Conservation (phyloP, 179 eudicot genomes). For the Spinacia oleracea region DNA sequence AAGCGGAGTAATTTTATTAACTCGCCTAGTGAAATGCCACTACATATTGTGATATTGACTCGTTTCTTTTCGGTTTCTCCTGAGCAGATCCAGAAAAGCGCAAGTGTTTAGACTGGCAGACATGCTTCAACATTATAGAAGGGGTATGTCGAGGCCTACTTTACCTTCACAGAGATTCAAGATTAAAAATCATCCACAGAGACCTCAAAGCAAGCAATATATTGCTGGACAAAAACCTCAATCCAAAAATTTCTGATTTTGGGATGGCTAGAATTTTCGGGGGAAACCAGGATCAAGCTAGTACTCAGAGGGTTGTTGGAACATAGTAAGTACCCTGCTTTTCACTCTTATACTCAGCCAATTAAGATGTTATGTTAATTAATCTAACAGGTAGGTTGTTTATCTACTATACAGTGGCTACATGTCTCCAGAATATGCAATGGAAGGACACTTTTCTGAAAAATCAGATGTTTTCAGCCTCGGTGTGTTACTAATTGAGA, state of each 20-base stretch:
- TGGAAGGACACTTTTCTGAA: conserved; percentile 34
- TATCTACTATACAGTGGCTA: conserved; percentile 24
- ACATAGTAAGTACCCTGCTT: conserved; percentile 48
- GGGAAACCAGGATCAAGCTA: conserved; percentile 41
- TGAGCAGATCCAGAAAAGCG: conserved; percentile 38
- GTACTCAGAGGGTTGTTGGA: conserved; percentile 51
- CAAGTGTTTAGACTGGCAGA: conserved; percentile 40
- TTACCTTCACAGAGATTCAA: conserved; percentile 59
- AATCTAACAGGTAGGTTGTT: conserved; percentile 25
- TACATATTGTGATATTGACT: background rate
- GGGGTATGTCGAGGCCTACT: conserved; percentile 61
- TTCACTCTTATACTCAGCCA: background rate
- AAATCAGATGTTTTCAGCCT: conserved; percentile 34
- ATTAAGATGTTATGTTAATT: background rate
- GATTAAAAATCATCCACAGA: conserved; percentile 53
- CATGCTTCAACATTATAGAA: conserved; percentile 41
- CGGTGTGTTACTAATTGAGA: conserved; percentile 25
- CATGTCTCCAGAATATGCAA: conserved; percentile 36
- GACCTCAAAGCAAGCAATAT: conserved; percentile 65
- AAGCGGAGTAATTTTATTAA: background rate
- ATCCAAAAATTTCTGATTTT: conserved; percentile 63
- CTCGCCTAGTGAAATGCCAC: background rate
- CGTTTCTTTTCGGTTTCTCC: background rate
- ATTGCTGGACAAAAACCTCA: conserved; percentile 49
- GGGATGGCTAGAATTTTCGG: conserved; percentile 63